Base-by-base conservation (phyloP, 2,329 filamentous ascomycete genomes). In the Trichoderma endophyticum region DNA sequence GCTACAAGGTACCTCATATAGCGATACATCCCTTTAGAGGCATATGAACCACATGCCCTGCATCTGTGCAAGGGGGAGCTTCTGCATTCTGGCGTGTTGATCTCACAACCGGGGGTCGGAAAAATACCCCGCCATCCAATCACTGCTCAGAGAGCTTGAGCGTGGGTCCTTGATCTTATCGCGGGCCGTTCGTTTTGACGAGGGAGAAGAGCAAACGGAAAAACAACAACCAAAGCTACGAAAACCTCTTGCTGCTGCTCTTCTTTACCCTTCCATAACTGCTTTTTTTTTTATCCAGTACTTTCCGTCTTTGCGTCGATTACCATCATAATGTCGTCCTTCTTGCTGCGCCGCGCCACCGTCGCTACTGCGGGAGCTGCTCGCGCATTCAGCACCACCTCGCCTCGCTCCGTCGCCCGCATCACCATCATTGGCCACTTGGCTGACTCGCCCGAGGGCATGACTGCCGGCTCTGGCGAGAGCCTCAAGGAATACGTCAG, bases 381-480 rank as follows among this genome's bases (percentile, higher is more conserved):
- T 77, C 93, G 94, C 83, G 83, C 90, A 79, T 97, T 98, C 88
- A 93, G 90, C 84, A 90, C 90, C 77, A 90, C 92, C 59, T 84
- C 90, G 54, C 82, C 88, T 64, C 87, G 89, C 74, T 83, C 87
- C 74, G 79, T 96, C 76, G 93, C 96, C 76, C 92, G 91, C 82
- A 92, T 99, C 85, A 92, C 90, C 78, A 86, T 99, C 82, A 88
- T 98, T 77, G 96, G 96, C 79, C 92, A 94, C 82, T 90, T 99
- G 66, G 94, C 89, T 73, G 88, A 90, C 77, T 87, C 89, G 68
- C 95, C 96, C 72, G 95, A 98, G 86, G 78, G 94, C 75, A 86
- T 88, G 48, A 82, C 89, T 72, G 93, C 92, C 62, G 87, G 88
- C 77, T 91, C 85, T 67, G 94, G 94, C 72, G 56, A 69, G 26